Evolutionary conservation across 441 rosid species (phyloP), one percentile per base, ranked within the genome.

Genomic region (Populus hybrid): DNA sequence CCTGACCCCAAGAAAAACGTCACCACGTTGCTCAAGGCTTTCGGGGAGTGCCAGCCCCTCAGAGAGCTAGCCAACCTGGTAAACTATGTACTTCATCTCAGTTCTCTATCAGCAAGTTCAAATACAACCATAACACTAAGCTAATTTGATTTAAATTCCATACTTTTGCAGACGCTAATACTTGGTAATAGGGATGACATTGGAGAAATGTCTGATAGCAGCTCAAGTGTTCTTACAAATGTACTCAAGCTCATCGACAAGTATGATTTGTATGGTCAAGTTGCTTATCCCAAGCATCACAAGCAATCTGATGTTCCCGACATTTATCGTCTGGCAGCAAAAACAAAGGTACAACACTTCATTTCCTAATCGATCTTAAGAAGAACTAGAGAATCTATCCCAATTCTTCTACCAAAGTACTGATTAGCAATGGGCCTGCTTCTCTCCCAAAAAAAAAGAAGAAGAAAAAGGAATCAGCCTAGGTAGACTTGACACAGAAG

Each of bases 1-100:
- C 98, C 98, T 50, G 99, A 95, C 85, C 93, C 94, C 70, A 95
- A 95, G 88, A 95, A 93, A 78, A 93, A 95, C 73, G 92, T 95
- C 77, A 92, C 98, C 70, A 93, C 96, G 76, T 81, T 95, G 86
- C 89, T 95, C 78, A 92, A 89, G 89, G 99, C 99, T 78, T 93
- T 92, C 75, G 99, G 98, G 80, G 96, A 95, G 83, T 90, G 94
- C 73, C 91, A 89, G 82, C 89, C 84, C 66, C 95, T 95, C 74
- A 88, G 96, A 80, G 97, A 93, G 82, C 87, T 95, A 78, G 98
- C 99, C 80, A 95, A 93, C 89, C 80, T 95, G 93, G 98, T 95
- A 84, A 80, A 23, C 74, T 67, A 5, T 32, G 23, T 11, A 30
- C 38, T 78, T 63, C 67, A 30, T 30, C 63, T 79, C 67, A 77